These are phyloP conservation scores for Fusarium floridanum DNA, from an alignment of 2,329 filamentous ascomycete species.

Conservation along the genomic window DNA sequence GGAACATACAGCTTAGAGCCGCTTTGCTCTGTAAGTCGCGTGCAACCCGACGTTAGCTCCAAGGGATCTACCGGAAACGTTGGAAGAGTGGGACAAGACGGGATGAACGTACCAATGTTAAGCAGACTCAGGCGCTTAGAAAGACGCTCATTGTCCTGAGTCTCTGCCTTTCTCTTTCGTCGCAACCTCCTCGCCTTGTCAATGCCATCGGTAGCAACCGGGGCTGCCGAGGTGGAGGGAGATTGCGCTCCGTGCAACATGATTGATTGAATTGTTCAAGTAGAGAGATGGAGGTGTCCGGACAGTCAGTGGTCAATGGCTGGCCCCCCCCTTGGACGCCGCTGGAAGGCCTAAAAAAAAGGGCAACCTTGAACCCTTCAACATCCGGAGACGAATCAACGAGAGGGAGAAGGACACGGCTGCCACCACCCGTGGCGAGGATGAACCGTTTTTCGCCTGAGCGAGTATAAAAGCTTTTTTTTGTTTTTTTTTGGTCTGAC, in stretches of 20 bases:
- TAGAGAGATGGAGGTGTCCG: not conserved
- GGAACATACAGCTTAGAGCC: slow-evolving; percentile 75
- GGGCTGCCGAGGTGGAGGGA: slow-evolving; percentile 39
- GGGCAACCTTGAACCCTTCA: slow-evolving; percentile 35
- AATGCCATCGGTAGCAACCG: slow-evolving; percentile 35
- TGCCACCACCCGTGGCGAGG: slow-evolving; percentile 32
- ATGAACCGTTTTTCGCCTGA: slow-evolving; percentile 24
- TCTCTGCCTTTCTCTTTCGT: slow-evolving; percentile 72
- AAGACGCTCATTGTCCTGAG: slow-evolving; percentile 77
- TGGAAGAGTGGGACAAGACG: slow-evolving; percentile 1
- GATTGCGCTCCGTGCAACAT: slow-evolving; percentile 54
- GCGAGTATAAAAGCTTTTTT: slow-evolving; percentile 12
- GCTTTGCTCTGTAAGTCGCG: slow-evolving; percentile 65
- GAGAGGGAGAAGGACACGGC: slow-evolving; percentile 26
- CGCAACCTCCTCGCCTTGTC: slow-evolving; percentile 39
- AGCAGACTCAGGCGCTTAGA: slow-evolving; percentile 87
- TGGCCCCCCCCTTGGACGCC: slow-evolving; percentile 2
- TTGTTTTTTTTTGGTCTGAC: slow-evolving; percentile 6
- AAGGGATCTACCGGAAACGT: not conserved
- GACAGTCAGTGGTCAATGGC: slow-evolving; percentile 2
- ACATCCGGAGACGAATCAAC: slow-evolving; percentile 34
- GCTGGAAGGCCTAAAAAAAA: slow-evolving; percentile 27
- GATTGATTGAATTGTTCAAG: slow-evolving; percentile 40
- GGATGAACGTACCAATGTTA: slow-evolving; percentile 75
- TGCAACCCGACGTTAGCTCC: slow-evolving; percentile 10